Base-by-base conservation (phyloP, 768 basidiomycete species). In the Mycena vitilis region DNA sequence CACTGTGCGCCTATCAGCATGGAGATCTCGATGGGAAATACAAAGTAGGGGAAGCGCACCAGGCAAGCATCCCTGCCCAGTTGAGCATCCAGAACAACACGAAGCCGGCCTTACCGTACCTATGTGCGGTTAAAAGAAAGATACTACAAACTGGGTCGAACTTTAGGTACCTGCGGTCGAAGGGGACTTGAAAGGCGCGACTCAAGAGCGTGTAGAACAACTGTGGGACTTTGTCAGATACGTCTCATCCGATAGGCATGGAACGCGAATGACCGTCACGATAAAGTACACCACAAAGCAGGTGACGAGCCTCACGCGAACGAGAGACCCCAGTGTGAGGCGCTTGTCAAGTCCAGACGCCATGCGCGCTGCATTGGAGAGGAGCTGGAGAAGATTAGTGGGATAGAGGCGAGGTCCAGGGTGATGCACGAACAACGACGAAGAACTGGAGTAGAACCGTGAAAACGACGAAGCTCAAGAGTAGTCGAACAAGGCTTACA, bases 141-240 rank as follows among this genome's bases (percentile, higher is more conserved):
- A 51, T 15, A 11, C 8, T 7, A n/a, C 9, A 59, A 8, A 45
- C 10, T 30, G 30, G 30, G 30, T 30, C 30, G 30, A 30, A 30
- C 30, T 30, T 30, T 30, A 12, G 16, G 12, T 36, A 65, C 52
- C 53, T 73, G 68, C 81, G 77, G 37, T 69, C 72, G 65, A 85
- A 86, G 7, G 84, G 81, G 9, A 83, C 79, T 0, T 81, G 79
- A 66, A 86, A 85, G 3, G 82, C 85, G 58, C 81, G 60, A 65
- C 82, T 85, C 51, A 86, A 63, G 8, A 85, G 71, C 13, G 81
- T 72, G 72, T 82, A 86, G 60, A 83, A 74, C 1, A 69, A 20
- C 68, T 69, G 64, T 54, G 37, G 11, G 47, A 49, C 40, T 30
- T 45, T 16, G 22, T 38, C 22, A 59, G 15, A 18, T 18, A 51